Base-by-base conservation (phyloP, 2,329 filamentous ascomycete species). In the Pseudopithomyces chartarum region DNA sequence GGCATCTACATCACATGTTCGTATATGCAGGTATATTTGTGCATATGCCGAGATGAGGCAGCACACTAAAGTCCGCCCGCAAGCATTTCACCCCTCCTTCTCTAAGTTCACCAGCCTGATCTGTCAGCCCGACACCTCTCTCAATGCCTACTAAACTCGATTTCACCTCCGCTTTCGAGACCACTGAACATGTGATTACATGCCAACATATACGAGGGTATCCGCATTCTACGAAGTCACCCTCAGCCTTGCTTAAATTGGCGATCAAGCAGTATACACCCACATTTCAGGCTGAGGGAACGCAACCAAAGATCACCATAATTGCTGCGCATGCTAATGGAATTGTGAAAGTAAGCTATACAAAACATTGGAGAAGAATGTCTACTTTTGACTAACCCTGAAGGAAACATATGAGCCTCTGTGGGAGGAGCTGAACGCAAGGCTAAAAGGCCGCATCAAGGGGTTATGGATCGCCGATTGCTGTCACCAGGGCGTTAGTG, bases 251-350 rank as follows among this genome's bases (percentile, higher is more conserved):
- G 20, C 56, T 66, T 3, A 40, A 56, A 7, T 51, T 67, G 19
- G 60, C 63, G 15, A 54, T 66, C 12, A 64, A 67, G 45, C 55
- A 67, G 49, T 67, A 67, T 43, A 33, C 36, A 22, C 63, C 63
- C 5, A 38, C 34, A 6, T 26, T 46, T 11, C 38, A 20, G 4
- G 6, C 17, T 15, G 46, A 49, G 10, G n/a, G 39, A 7, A 19
- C 38, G 15, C 42, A 55, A 13, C 40, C 55, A n/a, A 34, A 52
- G 1, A 52, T 65, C 1, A 66, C 65, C 1, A 57, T 67, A 33
- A 64, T 67, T 53, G 61, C 63, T 15, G 44, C 56, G 3, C 63
- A 65, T 61, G 63, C 26, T n/a, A 64, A 62, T 57, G 64, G 64
- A 17, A 60, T 67, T 48, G 55, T 59, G 8, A 66, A 67, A 46